These are phyloP conservation scores for Eucalyptus polybractea DNA, from an alignment of 345 rosid species.

Conservation along the genomic window DNA sequence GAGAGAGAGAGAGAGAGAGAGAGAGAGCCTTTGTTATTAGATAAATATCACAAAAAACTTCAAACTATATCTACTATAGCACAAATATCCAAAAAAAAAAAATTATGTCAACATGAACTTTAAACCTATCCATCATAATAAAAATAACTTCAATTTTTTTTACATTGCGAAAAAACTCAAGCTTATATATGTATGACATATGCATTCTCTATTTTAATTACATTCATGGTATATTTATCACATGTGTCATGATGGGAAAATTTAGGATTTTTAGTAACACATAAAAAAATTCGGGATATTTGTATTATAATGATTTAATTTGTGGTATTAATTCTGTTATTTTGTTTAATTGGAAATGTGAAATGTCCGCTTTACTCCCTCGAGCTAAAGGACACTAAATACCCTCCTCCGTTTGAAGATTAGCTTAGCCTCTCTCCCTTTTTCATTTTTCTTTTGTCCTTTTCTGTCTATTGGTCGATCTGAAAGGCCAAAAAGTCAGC, in stretches of 20 bases:
- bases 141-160: neutral
- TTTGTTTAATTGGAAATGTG: neutral
- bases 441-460: neutral
- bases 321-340: too few species aligned
- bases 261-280: accelerated
- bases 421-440: too few species aligned
- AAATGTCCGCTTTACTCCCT: neutral
- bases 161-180: accelerated
- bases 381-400: accelerated
- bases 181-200: neutral
- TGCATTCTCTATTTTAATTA: neutral
- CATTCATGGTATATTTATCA: too few species aligned
- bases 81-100: neutral
- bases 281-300: neutral
- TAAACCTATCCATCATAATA: accelerated
- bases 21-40: too few species aligned
- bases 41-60: too few species aligned
- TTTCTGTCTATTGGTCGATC: neutral
- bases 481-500: neutral
- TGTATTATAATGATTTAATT: too few species aligned
- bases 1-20: too few species aligned
- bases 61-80: too few species aligned
- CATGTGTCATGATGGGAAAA: accelerated
- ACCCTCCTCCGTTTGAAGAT: neutral
- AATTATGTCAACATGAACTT: too few species aligned